These are phyloP conservation scores for Zostera marina DNA, from an alignment of 116 monocot species.

Conservation along the genomic window DNA sequence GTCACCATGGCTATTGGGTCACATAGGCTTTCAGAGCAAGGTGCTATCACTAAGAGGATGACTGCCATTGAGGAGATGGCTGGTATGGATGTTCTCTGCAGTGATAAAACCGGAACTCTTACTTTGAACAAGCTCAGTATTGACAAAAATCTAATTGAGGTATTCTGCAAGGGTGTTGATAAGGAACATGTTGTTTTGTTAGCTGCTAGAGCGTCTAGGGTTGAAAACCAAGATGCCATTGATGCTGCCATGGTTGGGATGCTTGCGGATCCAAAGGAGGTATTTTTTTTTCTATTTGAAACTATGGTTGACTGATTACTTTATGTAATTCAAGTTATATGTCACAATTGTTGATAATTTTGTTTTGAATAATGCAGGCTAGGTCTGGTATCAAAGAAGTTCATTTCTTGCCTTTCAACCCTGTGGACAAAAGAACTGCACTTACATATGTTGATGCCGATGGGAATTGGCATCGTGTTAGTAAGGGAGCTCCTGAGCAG, in stretches of 20 bases:
- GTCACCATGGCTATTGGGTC: constrained; percentile 94
- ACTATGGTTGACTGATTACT: too few relatives aligned
- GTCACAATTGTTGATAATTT: not conserved
- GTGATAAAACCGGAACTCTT: constrained; percentile 78
- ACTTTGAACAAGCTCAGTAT: constrained; percentile 81
- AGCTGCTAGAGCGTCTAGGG: constrained; percentile 78
- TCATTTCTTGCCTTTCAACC: constrained; percentile 92
- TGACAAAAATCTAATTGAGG: constrained; percentile 64
- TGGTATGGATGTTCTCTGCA: constrained; percentile 92
- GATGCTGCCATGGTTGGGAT: constrained; percentile 93
- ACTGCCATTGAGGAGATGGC: constrained; percentile 96
- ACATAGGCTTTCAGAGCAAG: constrained; percentile 76
- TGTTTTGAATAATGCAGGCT: constrained; percentile 22
- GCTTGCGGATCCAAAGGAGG: constrained; percentile 98
- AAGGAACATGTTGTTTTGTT: constrained; percentile 61
- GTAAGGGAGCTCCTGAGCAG: constrained; percentile 95
- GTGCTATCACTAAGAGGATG: constrained; percentile 91
- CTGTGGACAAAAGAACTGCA: constrained; percentile 93
- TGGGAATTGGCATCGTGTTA: constrained; percentile 71
- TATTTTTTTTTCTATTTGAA: constrained; percentile 10
- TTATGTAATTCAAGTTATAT: too few relatives aligned
- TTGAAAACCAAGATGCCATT: constrained; percentile 92
- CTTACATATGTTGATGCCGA: constrained; percentile 67
- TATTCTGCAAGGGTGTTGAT: constrained; percentile 59
- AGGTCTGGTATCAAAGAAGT: constrained; percentile 86